Conservation (phyloP, 192 early-diverging fungal genomes). For the Gigaspora rosea region DNA sequence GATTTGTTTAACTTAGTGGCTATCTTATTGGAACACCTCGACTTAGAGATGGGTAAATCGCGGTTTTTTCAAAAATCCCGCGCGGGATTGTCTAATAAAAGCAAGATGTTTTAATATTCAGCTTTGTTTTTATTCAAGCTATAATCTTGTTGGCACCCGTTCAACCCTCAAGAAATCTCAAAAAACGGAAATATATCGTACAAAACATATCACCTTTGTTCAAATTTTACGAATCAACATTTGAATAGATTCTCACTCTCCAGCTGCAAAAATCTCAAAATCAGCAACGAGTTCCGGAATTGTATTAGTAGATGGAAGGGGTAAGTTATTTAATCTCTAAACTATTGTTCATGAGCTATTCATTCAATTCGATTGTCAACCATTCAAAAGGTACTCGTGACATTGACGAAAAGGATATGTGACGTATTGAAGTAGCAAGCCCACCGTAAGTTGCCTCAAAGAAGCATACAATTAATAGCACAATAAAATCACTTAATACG, state of each 20-base stretch:
- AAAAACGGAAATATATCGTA: neutral
- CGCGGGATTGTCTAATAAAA: too few species aligned
- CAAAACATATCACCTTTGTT: conserved; percentile 4
- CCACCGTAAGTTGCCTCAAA: conserved; percentile 8
- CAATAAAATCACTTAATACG: conserved; percentile 9
- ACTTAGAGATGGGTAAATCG: too few species aligned
- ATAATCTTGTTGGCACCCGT: conserved; percentile 3
- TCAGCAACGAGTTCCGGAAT: conserved; percentile 15
- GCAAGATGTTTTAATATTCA: neutral
- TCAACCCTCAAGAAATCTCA: neutral
- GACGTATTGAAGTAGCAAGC: conserved; percentile 14
- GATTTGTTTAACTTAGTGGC: neutral
- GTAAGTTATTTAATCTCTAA: neutral
- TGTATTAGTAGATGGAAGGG: conserved; percentile 6
- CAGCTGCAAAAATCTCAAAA: conserved; percentile 24
- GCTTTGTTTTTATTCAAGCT: neutral
- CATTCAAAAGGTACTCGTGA: neutral
- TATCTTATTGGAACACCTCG: neutral
- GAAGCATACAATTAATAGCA: conserved; percentile 2
- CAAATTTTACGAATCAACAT: conserved; percentile 28
- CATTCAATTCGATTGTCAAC: conserved; percentile 8
- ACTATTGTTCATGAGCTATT: neutral
- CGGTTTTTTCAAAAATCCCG: too few species aligned
- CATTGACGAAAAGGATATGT: neutral
- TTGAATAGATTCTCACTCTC: conserved; percentile 18